Conservation (phyloP, 1,139 yeast species). For the Saccharomycopsis hybrid region DNA sequence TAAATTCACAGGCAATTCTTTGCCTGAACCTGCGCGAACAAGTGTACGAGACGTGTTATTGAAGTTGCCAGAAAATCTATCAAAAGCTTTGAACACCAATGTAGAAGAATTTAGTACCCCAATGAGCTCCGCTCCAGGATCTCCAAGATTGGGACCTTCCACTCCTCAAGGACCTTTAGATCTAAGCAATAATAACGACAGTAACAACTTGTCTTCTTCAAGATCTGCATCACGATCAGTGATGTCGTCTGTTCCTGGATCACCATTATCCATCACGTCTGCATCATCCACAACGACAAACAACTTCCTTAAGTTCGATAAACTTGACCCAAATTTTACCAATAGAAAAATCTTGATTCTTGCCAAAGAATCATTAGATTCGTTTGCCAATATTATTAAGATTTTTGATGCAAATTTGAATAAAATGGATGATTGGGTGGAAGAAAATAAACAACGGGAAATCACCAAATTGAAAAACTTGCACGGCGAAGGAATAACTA, state of each 20-base stretch:
- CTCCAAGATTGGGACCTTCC: slow-evolving; percentile 16
- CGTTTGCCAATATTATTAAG: slow-evolving; percentile 74
- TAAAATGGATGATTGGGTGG: slow-evolving; percentile 81
- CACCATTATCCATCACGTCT: slow-evolving; percentile 15
- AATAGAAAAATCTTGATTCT: slow-evolving; percentile 68
- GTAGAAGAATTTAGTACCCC: slow-evolving; percentile 22
- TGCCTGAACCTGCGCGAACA: slow-evolving; percentile 79
- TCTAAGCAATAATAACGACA: neutral
- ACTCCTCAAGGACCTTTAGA: neutral
- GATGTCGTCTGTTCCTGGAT: slow-evolving; percentile 4
- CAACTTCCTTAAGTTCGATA: slow-evolving; percentile 11
- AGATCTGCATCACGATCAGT: neutral
- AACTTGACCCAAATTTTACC: slow-evolving; percentile 25
- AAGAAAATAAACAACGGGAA: slow-evolving; percentile 6
- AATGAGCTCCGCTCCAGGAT: slow-evolving; percentile 20
- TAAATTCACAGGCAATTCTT: slow-evolving; percentile 66
- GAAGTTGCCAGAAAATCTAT: slow-evolving; percentile 66
- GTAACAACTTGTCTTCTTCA: neutral
- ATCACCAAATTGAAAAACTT: slow-evolving; percentile 2
- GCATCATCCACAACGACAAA: slow-evolving; percentile 11
- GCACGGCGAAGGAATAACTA: no score
- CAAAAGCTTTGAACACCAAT: slow-evolving; percentile 32
- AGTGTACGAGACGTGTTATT: slow-evolving; percentile 77
- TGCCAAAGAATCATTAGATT: slow-evolving; percentile 85
- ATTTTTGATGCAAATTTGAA: slow-evolving; percentile 81